Percentiles rank a stretch among this genome's conserved stretches.
Evolutionary conservation across 2,329 filamentous ascomycete species (phyloP).

Genomic region (Nigrospora osmanthi): DNA sequence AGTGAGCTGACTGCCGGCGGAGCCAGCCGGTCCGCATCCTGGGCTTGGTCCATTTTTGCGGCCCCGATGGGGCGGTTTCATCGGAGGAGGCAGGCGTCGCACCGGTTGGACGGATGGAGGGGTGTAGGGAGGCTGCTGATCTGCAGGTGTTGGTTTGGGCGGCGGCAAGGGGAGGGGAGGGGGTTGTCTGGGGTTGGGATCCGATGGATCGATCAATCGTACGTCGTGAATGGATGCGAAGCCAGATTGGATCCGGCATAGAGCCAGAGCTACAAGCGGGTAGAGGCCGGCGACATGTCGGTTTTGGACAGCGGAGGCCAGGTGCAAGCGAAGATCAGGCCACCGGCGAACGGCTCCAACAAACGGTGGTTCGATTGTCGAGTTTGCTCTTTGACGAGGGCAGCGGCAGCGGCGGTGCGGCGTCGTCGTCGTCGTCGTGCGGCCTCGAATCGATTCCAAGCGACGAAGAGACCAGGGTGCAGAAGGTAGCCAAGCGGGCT

Average conservation of each 20-base stretch:
- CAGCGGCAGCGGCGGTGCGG: background rate
- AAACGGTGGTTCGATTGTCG: slow-evolving; percentile 5
- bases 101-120: slow-evolving; percentile 5
- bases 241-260: slow-evolving; percentile 25
- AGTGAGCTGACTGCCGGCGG: slow-evolving; percentile 47
- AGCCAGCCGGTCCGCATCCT: slow-evolving; percentile 33
- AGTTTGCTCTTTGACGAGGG: background rate
- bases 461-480: too few relatives aligned
- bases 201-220: background rate
- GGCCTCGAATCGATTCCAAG: too few relatives aligned
- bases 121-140: slow-evolving; percentile 18
- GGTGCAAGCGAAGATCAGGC: slow-evolving; percentile 10
- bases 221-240: slow-evolving; percentile 10
- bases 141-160: slow-evolving; percentile 6
- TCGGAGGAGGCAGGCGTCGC: slow-evolving; percentile 11
- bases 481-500: too few relatives aligned
- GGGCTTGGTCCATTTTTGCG: slow-evolving; percentile 34
- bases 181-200: slow-evolving; percentile 10
- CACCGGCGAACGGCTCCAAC: slow-evolving; percentile 9
- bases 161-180: slow-evolving; percentile 13
- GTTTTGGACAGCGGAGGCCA: slow-evolving; percentile 14
- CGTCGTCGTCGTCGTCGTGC: too few relatives aligned
- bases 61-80: slow-evolving; percentile 24
- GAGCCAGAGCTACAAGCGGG: slow-evolving; percentile 29
- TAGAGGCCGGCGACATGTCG: slow-evolving; percentile 29